phyloP scores from a whole-genome alignment of 805 yeast species.

The Starmerella sirachaensis region DNA sequence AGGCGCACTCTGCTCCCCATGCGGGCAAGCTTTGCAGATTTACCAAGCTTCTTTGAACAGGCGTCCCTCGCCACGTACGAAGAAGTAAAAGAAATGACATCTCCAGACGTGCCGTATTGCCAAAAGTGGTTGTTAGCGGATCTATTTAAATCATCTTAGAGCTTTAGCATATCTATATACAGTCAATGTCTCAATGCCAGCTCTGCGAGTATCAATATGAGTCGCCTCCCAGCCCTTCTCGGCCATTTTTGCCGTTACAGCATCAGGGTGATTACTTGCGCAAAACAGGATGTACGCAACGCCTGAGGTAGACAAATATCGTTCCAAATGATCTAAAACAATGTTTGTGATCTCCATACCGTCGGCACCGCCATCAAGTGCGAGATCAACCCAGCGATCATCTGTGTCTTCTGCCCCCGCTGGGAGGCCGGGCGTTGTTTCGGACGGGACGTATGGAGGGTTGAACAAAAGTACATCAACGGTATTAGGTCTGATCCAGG shows the following conservation, averaged over 20 bases:
- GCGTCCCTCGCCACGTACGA: constrained; percentile 56
- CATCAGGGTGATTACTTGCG: constrained; percentile 72
- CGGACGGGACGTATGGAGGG: constrained; percentile 96
- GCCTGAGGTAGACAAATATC: constrained; percentile 46
- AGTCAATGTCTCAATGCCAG: constrained; percentile 91
- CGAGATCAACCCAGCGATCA: constrained; percentile 72
- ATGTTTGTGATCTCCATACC: constrained; percentile 80
- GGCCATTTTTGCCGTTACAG: constrained; percentile 41
- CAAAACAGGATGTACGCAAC: constrained; percentile 83
- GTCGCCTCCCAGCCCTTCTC: constrained; percentile 42
- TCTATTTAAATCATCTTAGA: constrained; percentile 28
- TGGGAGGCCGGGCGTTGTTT: constrained; percentile 53
- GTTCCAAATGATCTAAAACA: constrained; percentile 45
- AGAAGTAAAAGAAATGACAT: constrained; percentile 43
- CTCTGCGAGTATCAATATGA: constrained; percentile 54
- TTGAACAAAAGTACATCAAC: constrained; percentile 76
- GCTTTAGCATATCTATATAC: constrained; percentile 50
- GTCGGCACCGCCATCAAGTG: constrained; percentile 75
- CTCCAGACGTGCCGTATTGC: constrained; percentile 37
- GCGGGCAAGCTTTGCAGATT: constrained; percentile 24
- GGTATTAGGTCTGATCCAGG: constrained; percentile 24
- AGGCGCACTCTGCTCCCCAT: constrained; percentile 23
- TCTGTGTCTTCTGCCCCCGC: constrained; percentile 31
- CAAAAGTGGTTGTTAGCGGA: constrained; percentile 49
- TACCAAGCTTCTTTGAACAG: constrained; percentile 55